Base-by-base conservation (phyloP, 1,139 yeast genomes). In the Geotrichum candidum region DNA sequence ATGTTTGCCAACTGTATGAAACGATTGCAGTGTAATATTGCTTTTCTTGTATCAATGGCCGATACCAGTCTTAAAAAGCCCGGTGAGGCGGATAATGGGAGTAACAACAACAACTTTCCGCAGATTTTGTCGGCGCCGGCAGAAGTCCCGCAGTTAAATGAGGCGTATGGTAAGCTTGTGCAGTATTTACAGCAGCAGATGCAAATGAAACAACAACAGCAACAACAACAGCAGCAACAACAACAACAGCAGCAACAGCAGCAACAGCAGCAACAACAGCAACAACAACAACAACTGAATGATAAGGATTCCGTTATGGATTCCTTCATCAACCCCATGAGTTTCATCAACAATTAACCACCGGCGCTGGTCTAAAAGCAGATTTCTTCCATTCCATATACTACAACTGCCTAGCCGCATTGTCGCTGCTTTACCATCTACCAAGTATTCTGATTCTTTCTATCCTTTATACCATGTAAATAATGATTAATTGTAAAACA, bases 1-100 rank as follows among this genome's bases (percentile, higher is more conserved):
- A 59, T 65, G 52, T 71, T 64, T 53, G 59, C 64, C 11, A 61
- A 68, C 27, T 71, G 75, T 53, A 68, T 74, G 71, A 68, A 66
- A 51, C 68, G 77, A 9, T 58, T 74, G n/a, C 76, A 74, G 57
- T 66, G 70, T 52, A 74, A 74, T 62, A 59, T 74, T 52, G 66
- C 70, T 18, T 74, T 69, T 59, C 67, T 74, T 59, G 72, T 70
- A 5, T 64, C 70, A n/a, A 53, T 69, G 51, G 70, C 69, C 7
- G 75, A 73, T 53, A 64, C 38, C 2, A 57, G 27, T 13, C 48
- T n/a, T 6, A 27, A 45, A 41, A 13, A 52, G 23, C 54, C 45
- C 41, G 46, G 48, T 13, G 48, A 35, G 5, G 25, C 51, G 7
- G 57, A 41, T 51, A 29, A 15, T 18, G 33, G 13, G 38, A 18